Conservation (phyloP, 441 rosid species). For the Biscutella auriculata region DNA sequence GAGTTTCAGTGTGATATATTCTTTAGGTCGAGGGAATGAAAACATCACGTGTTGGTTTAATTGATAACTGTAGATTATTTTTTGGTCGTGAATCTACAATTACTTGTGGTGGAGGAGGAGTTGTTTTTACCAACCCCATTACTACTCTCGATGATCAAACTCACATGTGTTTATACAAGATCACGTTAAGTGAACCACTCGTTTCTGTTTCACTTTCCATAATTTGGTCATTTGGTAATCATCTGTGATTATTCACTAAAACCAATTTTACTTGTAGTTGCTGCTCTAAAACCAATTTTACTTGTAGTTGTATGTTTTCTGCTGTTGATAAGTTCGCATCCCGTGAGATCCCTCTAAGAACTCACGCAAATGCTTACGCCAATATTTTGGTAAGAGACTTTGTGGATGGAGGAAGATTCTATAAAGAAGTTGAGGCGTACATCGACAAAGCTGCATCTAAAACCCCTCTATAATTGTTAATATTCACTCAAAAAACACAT, state of each 20-base stretch:
- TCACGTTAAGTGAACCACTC: conserved; percentile 49
- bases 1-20: not conserved
- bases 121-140: conserved; percentile 67
- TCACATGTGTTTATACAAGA: conserved; percentile 57
- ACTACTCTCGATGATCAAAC: conserved; percentile 30
- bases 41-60: conserved; percentile 55
- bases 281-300: not conserved
- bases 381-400: conserved; percentile 46
- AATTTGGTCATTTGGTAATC: not conserved
- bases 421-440: conserved; percentile 53
- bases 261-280: too few species aligned
- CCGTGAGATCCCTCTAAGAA: conserved; percentile 35
- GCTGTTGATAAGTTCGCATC: conserved; percentile 33
- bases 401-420: conserved; percentile 65
- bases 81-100: conserved; percentile 54
- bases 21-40: conserved; percentile 74
- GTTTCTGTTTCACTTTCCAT: not conserved
- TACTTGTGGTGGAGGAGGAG: conserved; percentile 85
- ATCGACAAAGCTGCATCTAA: conserved; percentile 41
- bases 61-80: conserved; percentile 62
- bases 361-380: conserved; percentile 44
- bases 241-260: not conserved
- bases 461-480: conserved; percentile 31
- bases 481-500: not conserved
- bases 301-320: conserved; percentile 41